phyloP scores from a whole-genome alignment of 116 monocot genomes.

The Cymodocea nodosa region DNA sequence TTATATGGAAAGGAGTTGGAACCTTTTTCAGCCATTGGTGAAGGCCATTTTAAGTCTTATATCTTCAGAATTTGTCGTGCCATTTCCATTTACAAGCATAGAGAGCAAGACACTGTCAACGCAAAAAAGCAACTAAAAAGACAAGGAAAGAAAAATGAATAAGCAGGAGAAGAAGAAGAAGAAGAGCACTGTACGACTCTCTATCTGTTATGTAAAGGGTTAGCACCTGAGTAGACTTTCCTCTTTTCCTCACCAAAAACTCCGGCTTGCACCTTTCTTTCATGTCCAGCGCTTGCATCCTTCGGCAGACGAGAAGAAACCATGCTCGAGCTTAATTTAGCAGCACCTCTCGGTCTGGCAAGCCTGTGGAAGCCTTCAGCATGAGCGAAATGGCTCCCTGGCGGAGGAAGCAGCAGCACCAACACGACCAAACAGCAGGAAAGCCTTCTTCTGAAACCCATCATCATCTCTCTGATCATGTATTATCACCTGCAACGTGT shows the following conservation, averaged over 20 bases:
- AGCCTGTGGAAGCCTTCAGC: conserved; percentile 1
- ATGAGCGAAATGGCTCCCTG: background rate
- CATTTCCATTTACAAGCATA: background rate
- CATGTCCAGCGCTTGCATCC: background rate
- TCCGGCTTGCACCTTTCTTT: background rate
- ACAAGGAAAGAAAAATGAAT: background rate
- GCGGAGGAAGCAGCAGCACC: background rate
- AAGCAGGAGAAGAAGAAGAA: background rate
- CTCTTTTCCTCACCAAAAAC: conserved; percentile 16
- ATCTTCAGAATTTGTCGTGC: no score
- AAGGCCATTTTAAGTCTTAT: no score
- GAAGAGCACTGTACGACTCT: background rate
- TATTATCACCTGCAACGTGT: background rate
- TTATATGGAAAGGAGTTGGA: no score
- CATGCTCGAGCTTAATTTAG: background rate
- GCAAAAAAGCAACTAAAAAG: background rate
- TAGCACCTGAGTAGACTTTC: conserved; percentile 16
- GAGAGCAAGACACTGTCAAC: background rate
- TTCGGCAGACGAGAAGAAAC: background rate
- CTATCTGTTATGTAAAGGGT: conserved; percentile 20
- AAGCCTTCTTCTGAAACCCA: background rate
- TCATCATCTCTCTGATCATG: conserved; percentile 7
- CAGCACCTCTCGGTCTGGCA: background rate
- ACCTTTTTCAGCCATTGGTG: no score
- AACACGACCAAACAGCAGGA: conserved; percentile 9